Percentiles rank a stretch among this genome's conserved stretches.
These are phyloP conservation scores for Lecanosticta acicola DNA, from an alignment of 2,329 filamentous ascomycete genomes.

Conservation along the genomic window DNA sequence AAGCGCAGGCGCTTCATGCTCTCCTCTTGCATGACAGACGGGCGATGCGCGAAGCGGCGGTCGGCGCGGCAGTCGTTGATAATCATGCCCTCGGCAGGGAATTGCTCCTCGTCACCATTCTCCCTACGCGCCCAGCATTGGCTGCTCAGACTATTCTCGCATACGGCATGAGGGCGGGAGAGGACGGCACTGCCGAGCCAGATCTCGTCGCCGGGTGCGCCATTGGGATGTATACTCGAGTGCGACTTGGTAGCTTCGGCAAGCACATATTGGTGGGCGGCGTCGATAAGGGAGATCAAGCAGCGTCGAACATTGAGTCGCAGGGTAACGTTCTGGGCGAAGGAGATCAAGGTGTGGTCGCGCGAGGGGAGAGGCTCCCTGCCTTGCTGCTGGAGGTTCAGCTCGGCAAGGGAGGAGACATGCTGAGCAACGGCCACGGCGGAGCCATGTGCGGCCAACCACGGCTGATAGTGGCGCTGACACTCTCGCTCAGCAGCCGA, in stretches of 20 bases:
- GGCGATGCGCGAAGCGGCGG: constrained; percentile 29
- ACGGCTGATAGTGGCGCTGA: constrained; percentile 22
- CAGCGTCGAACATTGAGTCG: constrained; percentile 33
- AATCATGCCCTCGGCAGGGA: constrained; percentile 17
- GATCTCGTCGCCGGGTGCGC: constrained; percentile 31
- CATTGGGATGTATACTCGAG: no score
- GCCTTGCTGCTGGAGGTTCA: constrained; percentile 21
- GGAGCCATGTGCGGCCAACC: constrained; percentile 24
- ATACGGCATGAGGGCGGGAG: constrained; percentile 32
- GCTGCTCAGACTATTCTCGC: constrained; percentile 28
- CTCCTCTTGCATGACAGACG: constrained; percentile 24
- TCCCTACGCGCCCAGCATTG: constrained; percentile 12
- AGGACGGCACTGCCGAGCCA: constrained; percentile 32
- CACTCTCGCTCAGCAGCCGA: constrained; percentile 1
- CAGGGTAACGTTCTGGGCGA: constrained; percentile 40
- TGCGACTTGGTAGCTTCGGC: constrained; percentile 46
- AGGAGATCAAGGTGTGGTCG: constrained; percentile 39
- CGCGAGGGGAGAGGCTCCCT: constrained; percentile 17
- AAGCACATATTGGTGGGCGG: constrained; percentile 45
- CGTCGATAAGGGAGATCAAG: constrained; percentile 45
- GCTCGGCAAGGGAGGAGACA: constrained; percentile 22
- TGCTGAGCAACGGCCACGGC: constrained; percentile 23
- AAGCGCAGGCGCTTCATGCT: constrained; percentile 35
- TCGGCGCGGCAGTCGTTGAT: constrained; percentile 31
- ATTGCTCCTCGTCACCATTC: constrained; percentile 13